phyloP scores from a whole-genome alignment of 2,329 filamentous ascomycete species.

The Talaromyces sp. region DNA sequence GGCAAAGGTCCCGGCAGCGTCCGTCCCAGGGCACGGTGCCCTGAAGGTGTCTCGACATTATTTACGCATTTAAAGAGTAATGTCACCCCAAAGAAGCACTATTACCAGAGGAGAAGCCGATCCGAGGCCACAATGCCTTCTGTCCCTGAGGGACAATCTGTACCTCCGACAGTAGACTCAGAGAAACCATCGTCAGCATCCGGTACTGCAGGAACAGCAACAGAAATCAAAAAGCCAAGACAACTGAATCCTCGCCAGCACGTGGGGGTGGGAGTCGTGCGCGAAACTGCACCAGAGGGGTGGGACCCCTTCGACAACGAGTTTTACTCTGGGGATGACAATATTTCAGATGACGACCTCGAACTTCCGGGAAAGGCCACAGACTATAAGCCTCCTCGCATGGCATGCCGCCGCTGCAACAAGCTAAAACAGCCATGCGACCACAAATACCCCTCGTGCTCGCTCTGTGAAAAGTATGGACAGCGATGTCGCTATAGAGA shows the following conservation, averaged over 20 bases:
- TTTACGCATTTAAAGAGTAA: too few relatives aligned
- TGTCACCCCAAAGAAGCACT: too few relatives aligned
- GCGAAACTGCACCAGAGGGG: not conserved
- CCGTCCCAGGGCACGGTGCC: too few relatives aligned
- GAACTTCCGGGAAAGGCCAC: constrained; percentile 4
- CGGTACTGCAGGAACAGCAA: not conserved
- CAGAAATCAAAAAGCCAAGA: not conserved
- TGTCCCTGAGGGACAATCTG: too few relatives aligned
- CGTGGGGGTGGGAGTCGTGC: not conserved
- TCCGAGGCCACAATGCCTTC: too few relatives aligned
- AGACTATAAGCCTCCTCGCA: constrained; percentile 5
- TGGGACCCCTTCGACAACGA: constrained; percentile 5
- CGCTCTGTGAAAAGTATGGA: not conserved
- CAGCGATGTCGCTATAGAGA: constrained; percentile 5
- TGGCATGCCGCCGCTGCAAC: constrained; percentile 12
- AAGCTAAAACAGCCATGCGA: constrained; percentile 9
- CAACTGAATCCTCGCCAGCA: not conserved
- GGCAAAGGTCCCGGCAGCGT: not conserved
- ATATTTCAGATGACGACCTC: not conserved
- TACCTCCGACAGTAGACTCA: too few relatives aligned
- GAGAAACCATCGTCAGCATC: too few relatives aligned
- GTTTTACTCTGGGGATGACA: constrained; percentile 11
- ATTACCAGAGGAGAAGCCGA: too few relatives aligned
- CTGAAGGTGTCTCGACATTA: too few relatives aligned
- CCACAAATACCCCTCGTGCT: constrained; percentile 9